These are phyloP conservation scores for Azolla pinnata DNA, from an alignment of 75 land plant species.

Conservation along the genomic window DNA sequence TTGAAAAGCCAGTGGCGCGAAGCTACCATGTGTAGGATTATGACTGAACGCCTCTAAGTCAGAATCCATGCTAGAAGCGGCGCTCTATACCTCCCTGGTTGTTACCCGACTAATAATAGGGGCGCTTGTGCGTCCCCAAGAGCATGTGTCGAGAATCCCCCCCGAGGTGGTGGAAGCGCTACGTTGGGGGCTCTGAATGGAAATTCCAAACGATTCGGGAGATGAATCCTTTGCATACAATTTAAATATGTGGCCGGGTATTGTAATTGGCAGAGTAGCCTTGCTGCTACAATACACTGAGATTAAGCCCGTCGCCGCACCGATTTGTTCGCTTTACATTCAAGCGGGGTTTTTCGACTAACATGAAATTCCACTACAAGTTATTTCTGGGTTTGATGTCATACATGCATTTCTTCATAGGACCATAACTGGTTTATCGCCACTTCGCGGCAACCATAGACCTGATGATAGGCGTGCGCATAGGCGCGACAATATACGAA, in stretches of 20 bases:
- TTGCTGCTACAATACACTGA: conserved; percentile 16
- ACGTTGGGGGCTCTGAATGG: conserved; percentile 1
- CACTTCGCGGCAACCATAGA: too few species aligned
- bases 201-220: conserved; percentile 1
- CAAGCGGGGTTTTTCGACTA: too few species aligned
- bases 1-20: conserved; percentile 49
- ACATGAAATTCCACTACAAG: too few species aligned
- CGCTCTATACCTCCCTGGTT: conserved; percentile 20
- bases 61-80: conserved; percentile 48
- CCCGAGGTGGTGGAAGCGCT: conserved; percentile 6
- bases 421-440: too few species aligned
- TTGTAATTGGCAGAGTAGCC: conserved; percentile 17
- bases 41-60: conserved; percentile 68
- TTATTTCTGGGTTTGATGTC: too few species aligned
- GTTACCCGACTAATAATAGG: conserved; percentile 23
- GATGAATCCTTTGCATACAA: conserved; percentile 14
- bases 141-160: conserved; percentile 16
- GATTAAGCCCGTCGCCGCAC: conserved; percentile 9
- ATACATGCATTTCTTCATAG: too few species aligned
- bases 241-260: conserved; percentile 17
- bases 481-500: too few species aligned
- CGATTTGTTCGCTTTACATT: conserved; percentile 4
- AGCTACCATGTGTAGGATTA: conserved; percentile 63
- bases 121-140: conserved; percentile 18
- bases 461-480: too few species aligned